A percentile compares a stretch with the other conserved stretches of the same genome.
These are phyloP conservation scores for Wickerhamiella infanticola DNA, from an alignment of 1,139 yeast genomes.

Conservation along the genomic window DNA sequence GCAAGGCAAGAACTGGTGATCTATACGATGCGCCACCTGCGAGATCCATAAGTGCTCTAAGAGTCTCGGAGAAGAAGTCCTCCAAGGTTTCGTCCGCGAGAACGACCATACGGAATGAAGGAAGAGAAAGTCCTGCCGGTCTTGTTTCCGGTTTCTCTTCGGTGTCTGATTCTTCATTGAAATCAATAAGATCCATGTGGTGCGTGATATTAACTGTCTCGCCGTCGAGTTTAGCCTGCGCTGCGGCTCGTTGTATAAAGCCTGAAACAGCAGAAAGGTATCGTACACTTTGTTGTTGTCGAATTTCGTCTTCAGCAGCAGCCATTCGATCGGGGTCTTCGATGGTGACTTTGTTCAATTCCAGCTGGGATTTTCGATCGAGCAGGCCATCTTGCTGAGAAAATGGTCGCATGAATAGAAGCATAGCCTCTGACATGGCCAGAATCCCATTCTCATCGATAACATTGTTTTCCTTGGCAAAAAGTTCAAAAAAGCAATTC, in stretches of 20 bases:
- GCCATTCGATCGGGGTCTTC: slow-evolving; percentile 16
- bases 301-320: slow-evolving; percentile 31
- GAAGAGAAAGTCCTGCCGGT: slow-evolving; percentile 39
- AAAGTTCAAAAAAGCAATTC: slow-evolving; percentile 63
- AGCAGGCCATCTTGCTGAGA: slow-evolving; percentile 15
- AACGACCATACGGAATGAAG: slow-evolving; percentile 89
- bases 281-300: slow-evolving; percentile 59
- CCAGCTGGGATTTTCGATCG: slow-evolving; percentile 6
- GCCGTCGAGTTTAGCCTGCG: slow-evolving; percentile 30
- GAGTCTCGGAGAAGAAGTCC: slow-evolving; percentile 54
- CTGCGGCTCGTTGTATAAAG: slow-evolving; percentile 72
- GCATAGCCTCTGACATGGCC: slow-evolving; percentile 70
- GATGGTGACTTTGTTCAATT: slow-evolving; percentile 10
- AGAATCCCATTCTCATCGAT: slow-evolving; percentile 66
- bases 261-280: slow-evolving; percentile 77
- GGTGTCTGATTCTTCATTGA: slow-evolving; percentile 2
- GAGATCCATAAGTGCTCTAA: slow-evolving; percentile 51
- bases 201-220: slow-evolving; percentile 14
- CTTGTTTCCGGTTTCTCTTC: background rate
- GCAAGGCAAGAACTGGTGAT: slow-evolving; percentile 36
- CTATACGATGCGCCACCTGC: slow-evolving; percentile 30
- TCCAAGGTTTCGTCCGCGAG: slow-evolving; percentile 91
- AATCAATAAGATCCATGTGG: slow-evolving; percentile 8
- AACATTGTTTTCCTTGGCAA: slow-evolving; percentile 36
- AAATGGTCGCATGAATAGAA: slow-evolving; percentile 65